Evolutionary conservation across 2,329 filamentous ascomycete genomes (phyloP).

Genomic region (Chaetothyriales sp.): DNA sequence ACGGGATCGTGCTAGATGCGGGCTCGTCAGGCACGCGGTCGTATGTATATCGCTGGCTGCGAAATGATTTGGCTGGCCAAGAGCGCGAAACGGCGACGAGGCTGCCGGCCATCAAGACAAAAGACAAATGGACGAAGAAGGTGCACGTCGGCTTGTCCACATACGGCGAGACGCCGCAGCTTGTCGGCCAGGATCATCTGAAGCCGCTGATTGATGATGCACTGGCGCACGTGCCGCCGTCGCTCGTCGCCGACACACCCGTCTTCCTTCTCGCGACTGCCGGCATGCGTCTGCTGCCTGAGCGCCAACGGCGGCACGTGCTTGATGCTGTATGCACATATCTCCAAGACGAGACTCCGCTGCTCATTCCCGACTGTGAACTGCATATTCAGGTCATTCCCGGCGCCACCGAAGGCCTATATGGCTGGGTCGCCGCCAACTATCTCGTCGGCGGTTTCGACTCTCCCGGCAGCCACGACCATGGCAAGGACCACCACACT

Average conservation of each 20-base stretch:
- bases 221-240: slow-evolving; percentile 58
- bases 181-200: slow-evolving; percentile 71
- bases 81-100: slow-evolving; percentile 47
- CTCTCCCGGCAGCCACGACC: slow-evolving; percentile 59
- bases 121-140: slow-evolving; percentile 84
- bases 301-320: slow-evolving; percentile 57
- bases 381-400: slow-evolving; percentile 87
- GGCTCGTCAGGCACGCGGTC: slow-evolving; percentile 90
- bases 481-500: slow-evolving; percentile 80
- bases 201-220: slow-evolving; percentile 70
- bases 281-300: slow-evolving; percentile 75
- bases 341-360: slow-evolving; percentile 60
- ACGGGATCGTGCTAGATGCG: slow-evolving; percentile 92
- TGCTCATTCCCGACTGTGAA: slow-evolving; percentile 78
- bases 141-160: slow-evolving; percentile 86
- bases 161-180: slow-evolving; percentile 62
- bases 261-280: slow-evolving; percentile 93
- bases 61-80: slow-evolving; percentile 50
- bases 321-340: slow-evolving; percentile 72
- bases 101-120: slow-evolving; percentile 68
- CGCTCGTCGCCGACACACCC: slow-evolving; percentile 70
- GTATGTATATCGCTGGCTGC: slow-evolving; percentile 88
- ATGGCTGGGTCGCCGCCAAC: slow-evolving; percentile 95
- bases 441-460: slow-evolving; percentile 90
- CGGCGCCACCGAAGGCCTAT: slow-evolving; percentile 88